phyloP scores from a whole-genome alignment of 192 early-diverging fungal genomes.

The Cetraspora pellucida region DNA sequence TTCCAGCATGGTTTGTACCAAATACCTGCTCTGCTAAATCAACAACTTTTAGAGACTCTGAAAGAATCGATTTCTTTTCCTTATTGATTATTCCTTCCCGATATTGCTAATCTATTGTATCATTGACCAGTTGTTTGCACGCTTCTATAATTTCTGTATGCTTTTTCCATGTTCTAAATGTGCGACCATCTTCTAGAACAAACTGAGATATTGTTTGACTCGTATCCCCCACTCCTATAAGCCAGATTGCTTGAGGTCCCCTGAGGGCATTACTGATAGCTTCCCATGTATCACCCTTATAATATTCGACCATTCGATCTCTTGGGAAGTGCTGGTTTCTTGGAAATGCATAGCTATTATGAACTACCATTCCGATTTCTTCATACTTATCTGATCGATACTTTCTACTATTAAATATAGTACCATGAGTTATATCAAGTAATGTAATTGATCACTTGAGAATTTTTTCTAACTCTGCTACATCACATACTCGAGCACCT shows the following conservation, averaged over 20 bases:
- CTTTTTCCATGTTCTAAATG: constrained; percentile 24
- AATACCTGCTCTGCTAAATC: constrained; percentile 22
- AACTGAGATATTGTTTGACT: too few species aligned
- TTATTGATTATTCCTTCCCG: too few species aligned
- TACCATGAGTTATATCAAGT: constrained; percentile 7
- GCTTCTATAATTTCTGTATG: constrained; percentile 16
- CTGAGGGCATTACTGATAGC: constrained; percentile 20
- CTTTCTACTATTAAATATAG: constrained; percentile 21
- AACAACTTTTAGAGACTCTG: neutral
- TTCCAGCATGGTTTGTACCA: constrained; percentile 10
- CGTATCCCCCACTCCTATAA: too few species aligned
- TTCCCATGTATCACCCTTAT: constrained; percentile 9
- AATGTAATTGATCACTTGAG: constrained; percentile 1
- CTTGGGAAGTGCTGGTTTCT: neutral
- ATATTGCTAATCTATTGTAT: too few species aligned
- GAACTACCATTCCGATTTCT: too few species aligned
- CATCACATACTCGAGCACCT: too few species aligned
- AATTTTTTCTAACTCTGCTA: neutral
- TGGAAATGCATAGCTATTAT: neutral
- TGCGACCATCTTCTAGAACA: neutral
- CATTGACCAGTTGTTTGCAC: too few species aligned
- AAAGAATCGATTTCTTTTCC: too few species aligned
- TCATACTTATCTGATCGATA: constrained; percentile 4
- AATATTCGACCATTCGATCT: too few species aligned
- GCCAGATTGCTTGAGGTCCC: neutral